Percentiles rank a stretch among this genome's conserved stretches.
These are phyloP conservation scores for Chrysoporthe austroafricana DNA, from an alignment of 2,329 filamentous ascomycete genomes.

Conservation along the genomic window DNA sequence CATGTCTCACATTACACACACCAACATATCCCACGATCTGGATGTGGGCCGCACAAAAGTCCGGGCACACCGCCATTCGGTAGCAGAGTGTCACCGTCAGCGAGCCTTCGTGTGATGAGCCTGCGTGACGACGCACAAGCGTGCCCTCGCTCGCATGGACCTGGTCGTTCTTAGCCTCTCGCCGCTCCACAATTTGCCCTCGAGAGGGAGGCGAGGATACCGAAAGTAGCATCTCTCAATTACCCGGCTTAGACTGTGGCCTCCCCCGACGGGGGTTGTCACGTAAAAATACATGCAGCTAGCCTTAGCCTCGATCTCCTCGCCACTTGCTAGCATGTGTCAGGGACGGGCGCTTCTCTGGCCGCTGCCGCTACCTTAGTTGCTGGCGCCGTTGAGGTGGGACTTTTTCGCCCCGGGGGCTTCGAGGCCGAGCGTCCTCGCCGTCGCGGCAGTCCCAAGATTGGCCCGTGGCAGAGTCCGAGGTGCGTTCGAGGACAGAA, in stretches of 20 bases:
- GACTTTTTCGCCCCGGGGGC: background rate
- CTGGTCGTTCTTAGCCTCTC: background rate
- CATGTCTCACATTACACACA: background rate
- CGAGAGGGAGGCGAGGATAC: background rate
- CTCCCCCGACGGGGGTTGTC: background rate
- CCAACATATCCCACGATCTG: background rate
- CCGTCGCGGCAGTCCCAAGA: too few species aligned
- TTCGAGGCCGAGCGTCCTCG: background rate
- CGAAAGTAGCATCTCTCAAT: background rate
- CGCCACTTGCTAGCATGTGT: slow-evolving; percentile 10
- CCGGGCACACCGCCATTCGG: slow-evolving; percentile 10
- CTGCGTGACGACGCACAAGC: background rate
- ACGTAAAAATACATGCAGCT: slow-evolving; percentile 1
- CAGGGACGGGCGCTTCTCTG: background rate
- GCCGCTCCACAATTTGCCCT: background rate
- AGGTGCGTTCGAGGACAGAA: background rate
- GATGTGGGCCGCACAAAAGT: background rate
- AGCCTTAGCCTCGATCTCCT: background rate
- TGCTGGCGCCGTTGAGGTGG: background rate
- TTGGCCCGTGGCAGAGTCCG: background rate
- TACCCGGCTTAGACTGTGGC: background rate
- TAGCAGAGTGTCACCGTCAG: background rate
- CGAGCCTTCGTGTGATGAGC: background rate
- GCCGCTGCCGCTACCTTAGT: background rate
- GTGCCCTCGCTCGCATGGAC: background rate